Evolutionary conservation across 1,139 yeast species (phyloP), one percentile per base, ranked within the genome.

Genomic region (Kurtzmaniella quercitrusa): DNA sequence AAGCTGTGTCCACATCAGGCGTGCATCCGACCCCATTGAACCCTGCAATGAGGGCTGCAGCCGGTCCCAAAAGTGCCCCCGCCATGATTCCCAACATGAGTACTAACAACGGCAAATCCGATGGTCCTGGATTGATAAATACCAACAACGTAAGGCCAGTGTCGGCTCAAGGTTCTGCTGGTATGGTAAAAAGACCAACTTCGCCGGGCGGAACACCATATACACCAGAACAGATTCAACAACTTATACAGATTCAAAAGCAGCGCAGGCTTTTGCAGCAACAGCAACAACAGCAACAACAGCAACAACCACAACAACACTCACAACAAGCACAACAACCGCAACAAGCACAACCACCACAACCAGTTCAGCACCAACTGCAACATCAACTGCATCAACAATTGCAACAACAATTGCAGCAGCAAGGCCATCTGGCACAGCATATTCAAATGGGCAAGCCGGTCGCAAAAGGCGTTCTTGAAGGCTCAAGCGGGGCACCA

Each of bases 151-250:
- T 31, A 9, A 14, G 36, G 6, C 34, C 29, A 14, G 21, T 10
- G 14, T 5, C 41, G 19, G 31, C 31, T 11, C 31, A 27, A n/a
- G 24, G 31, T 42, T 19, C 44, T 12, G 41, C 41, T 23, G 46
- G 46, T 10, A 34, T 47, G 45, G 41, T 54, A 25, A 65, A 66
- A 45, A 52, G 72, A 27, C 74, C 80, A 7, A 67, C 76, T 0
- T 70, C 76, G 1, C 77, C 80, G 1, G 73, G 74, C 50, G 81
- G 80, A 2, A 72, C 79, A 1, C 79, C 79, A 6, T 74, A 76
- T 44, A 74, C 81, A 0, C 71, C 73, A 14, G 82, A 78, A 48
- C 83, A 78, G 50, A 63, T 78, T 14, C 83, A 78, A 52, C 79
- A 75, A 45, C 58, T 77, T 33, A 57, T 78, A 39, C 81, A 76